Evolutionary conservation across 2,329 filamentous ascomycete genomes (phyloP).

Genomic region (Salinomyces thailandicus): DNA sequence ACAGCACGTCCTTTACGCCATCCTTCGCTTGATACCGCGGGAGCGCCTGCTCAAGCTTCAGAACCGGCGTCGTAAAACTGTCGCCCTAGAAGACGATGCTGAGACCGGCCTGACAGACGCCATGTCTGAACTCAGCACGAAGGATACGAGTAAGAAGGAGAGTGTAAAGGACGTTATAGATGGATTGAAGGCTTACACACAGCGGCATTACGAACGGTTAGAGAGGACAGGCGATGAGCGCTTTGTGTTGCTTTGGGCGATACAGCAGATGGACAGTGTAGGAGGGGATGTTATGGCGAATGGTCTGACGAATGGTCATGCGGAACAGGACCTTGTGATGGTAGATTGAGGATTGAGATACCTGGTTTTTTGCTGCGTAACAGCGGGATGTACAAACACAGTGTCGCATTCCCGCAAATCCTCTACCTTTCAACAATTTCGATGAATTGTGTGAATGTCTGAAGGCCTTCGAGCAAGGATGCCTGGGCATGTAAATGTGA

Average conservation of each 20-base stretch:
- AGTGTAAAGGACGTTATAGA: slow-evolving; percentile 76
- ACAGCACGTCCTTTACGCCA: slow-evolving; percentile 69
- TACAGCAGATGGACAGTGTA: slow-evolving; percentile 70
- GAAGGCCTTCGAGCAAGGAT: too few species aligned
- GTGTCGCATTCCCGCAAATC: too few species aligned
- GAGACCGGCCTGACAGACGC: slow-evolving; percentile 21
- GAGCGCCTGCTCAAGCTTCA: slow-evolving; percentile 52
- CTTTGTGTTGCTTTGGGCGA: slow-evolving; percentile 84
- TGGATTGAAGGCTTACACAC: slow-evolving; percentile 80
- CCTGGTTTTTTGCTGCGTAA: too few species aligned
- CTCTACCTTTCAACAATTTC: too few species aligned
- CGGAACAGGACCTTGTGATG: slow-evolving; percentile 3
- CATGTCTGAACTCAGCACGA: slow-evolving; percentile 24
- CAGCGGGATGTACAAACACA: too few species aligned
- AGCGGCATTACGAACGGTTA: slow-evolving; percentile 80
- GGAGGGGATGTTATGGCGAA: slow-evolving; percentile 9
- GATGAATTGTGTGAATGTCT: too few species aligned
- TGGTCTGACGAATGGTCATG: neutral
- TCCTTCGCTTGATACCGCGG: slow-evolving; percentile 73
- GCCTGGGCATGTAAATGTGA: too few species aligned
- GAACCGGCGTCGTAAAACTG: slow-evolving; percentile 20
- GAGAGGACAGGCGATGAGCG: slow-evolving; percentile 91
- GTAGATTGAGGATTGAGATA: too few species aligned
- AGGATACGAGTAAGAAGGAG: slow-evolving; percentile 41
- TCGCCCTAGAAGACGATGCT: slow-evolving; percentile 11